phyloP scores from a whole-genome alignment of 345 rosid species.

The Euphorbia lathyris region DNA sequence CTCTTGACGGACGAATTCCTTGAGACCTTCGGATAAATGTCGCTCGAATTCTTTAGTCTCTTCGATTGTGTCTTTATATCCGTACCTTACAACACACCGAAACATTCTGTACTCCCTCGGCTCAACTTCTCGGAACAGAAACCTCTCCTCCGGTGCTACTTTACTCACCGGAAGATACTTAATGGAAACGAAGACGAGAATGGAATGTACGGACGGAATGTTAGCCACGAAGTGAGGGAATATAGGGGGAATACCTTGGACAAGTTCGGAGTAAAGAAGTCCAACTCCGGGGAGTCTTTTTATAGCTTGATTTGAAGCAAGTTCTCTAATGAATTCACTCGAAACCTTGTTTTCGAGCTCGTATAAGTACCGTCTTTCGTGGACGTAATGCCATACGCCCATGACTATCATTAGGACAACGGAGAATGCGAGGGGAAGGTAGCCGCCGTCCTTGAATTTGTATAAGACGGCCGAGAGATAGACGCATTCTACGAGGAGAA shows the following conservation, averaged over 20 bases:
- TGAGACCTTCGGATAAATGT: slow-evolving; percentile 43
- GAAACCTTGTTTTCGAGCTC: slow-evolving; percentile 67
- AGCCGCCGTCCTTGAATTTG: slow-evolving; percentile 66
- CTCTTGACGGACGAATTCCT: slow-evolving; percentile 52
- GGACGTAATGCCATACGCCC: slow-evolving; percentile 69
- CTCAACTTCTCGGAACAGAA: slow-evolving; percentile 59
- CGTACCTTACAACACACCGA: slow-evolving; percentile 72
- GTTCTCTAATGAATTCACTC: slow-evolving; percentile 32
- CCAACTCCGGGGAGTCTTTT: slow-evolving; percentile 63
- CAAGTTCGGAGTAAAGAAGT: slow-evolving; percentile 67
- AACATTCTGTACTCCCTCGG: slow-evolving; percentile 60
- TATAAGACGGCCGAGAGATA: slow-evolving; percentile 51
- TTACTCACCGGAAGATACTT: slow-evolving; percentile 57
- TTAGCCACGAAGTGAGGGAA: slow-evolving; percentile 58
- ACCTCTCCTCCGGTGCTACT: slow-evolving; percentile 50
- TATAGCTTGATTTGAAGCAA: slow-evolving; percentile 35
- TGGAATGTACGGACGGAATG: slow-evolving; percentile 58
- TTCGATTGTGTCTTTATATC: slow-evolving; percentile 46
- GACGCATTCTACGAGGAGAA: slow-evolving; percentile 36
- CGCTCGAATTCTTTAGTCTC: slow-evolving; percentile 47
- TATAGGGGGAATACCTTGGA: slow-evolving; percentile 74
- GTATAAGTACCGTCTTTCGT: slow-evolving; percentile 39
- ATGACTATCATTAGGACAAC: slow-evolving; percentile 41
- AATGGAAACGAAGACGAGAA: slow-evolving; percentile 63
- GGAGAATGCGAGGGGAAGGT: slow-evolving; percentile 47